Conservation (phyloP, 305 asterid species). For the Monarda citriodora region DNA sequence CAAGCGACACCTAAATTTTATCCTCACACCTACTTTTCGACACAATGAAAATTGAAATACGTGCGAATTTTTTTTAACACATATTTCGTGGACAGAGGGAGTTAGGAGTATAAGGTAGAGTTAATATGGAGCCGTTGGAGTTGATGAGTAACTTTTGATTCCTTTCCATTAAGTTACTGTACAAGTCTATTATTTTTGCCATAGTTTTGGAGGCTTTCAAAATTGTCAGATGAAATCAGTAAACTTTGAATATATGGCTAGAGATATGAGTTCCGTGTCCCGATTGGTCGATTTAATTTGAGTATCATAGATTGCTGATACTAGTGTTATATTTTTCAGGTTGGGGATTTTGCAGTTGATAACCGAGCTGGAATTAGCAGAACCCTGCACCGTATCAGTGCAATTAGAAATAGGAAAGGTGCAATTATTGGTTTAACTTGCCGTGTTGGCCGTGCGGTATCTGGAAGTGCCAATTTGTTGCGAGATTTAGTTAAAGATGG, state of each 20-base stretch:
- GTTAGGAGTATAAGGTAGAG: neutral
- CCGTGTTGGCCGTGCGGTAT: conserved; percentile 89
- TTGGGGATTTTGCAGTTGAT: conserved; percentile 92
- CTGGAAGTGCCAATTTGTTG: conserved; percentile 88
- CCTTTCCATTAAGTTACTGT: too few relatives aligned
- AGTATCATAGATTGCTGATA: conserved; percentile 11
- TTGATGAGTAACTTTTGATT: conserved; percentile 6
- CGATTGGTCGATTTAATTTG: conserved; percentile 2
- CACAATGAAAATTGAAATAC: too few relatives aligned
- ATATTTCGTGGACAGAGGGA: too few relatives aligned
- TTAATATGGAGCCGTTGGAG: neutral
- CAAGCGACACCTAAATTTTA: too few relatives aligned
- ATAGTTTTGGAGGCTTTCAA: conserved; percentile 5
- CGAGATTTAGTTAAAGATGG: conserved; percentile 83
- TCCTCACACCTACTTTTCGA: too few relatives aligned
- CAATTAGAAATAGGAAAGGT: conserved; percentile 85
- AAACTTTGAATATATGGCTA: neutral
- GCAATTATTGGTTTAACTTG: conserved; percentile 85
- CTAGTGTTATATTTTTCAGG: conserved; percentile 41
- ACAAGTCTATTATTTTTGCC: neutral
- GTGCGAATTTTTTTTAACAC: too few relatives aligned
- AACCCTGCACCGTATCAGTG: conserved; percentile 94
- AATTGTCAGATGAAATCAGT: conserved; percentile 1
- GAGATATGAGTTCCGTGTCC: conserved; percentile 3
- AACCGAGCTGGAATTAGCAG: conserved; percentile 95